Evolutionary conservation across 2,329 filamentous ascomycete species (phyloP), one percentile per base, ranked within the genome.

Genomic region (Colletotrichum karsti): DNA sequence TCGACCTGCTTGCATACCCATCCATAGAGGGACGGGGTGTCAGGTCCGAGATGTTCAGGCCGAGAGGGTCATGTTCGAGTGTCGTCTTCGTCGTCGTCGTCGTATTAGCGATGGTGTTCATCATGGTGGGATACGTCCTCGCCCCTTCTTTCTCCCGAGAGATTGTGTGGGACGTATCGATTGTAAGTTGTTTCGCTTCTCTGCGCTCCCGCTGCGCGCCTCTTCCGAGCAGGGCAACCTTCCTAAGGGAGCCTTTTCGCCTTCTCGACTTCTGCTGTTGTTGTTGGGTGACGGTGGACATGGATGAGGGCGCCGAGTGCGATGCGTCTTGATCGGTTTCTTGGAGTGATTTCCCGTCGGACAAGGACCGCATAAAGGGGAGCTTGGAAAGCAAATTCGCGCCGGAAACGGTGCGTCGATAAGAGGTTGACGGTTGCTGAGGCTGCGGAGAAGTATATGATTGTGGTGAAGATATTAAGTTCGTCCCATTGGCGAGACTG

Each of bases 221-320:
- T 70, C 92, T 92, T 15, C 93, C 93, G 18, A 97, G 85, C 54
- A 97, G 84, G 26, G 94, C 94, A 10, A 93, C 93, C 80, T 97
- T 97, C 67, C 95, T 88, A 77, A 98, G 83, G 10, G 95, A 97
- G 4, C 94, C 94, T 76, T 92, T 93, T 67, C 95, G 89, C 73
- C 91, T 90, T 62, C 94, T 87, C 79, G 73, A 85, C 82, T 79
- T 85, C 77, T 78, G 84, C 75, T 79, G 84, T 74, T 81, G 81
- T 79, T 72, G 86, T 81, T 81, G 81, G 51, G 74, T 72, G 37
- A 75, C 72, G 63, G 72, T 77, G 53, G 72, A 74, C 64, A 75
- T 77, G 65, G 73, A 72, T 65, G 73, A 75, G 50, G 48, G 70
- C 50, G 69, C 74, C 53, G 69, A 56, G 42, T 50, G 70, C 24